phyloP scores from a whole-genome alignment of 192 early-diverging fungal genomes.

The Gryganskiella cystojenkinii region DNA sequence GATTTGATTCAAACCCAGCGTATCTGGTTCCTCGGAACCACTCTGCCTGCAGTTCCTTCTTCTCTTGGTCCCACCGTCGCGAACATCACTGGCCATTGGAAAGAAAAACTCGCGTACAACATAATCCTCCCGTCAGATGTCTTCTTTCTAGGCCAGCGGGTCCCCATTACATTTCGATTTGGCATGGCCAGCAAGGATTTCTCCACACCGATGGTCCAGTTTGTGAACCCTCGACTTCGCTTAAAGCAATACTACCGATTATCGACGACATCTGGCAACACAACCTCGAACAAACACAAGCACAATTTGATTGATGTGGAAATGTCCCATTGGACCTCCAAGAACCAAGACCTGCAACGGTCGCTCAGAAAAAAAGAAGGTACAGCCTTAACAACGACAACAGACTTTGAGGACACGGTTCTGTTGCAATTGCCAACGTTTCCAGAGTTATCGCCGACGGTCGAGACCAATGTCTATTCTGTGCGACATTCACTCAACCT shows the following conservation, averaged over 20 bases:
- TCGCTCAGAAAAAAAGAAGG: no score
- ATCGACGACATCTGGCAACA: background rate
- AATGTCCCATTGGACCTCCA: constrained; percentile 19
- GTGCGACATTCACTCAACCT: constrained; percentile 23
- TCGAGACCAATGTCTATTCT: constrained; percentile 5
- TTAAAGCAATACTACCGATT: constrained; percentile 19
- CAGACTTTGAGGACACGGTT: constrained; percentile 6
- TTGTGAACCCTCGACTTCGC: background rate
- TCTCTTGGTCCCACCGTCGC: background rate
- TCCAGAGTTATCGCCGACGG: constrained; percentile 2
- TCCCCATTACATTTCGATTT: constrained; percentile 11
- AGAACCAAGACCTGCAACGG: background rate
- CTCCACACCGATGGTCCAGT: background rate
- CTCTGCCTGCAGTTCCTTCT: background rate
- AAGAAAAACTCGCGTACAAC: constrained; percentile 1
- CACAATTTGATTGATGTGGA: constrained; percentile 2
- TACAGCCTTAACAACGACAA: no score
- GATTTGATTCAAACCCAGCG: constrained; percentile 4
- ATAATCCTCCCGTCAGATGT: constrained; percentile 15
- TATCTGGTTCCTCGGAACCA: constrained; percentile 18
- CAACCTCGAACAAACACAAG: background rate
- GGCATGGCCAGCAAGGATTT: no score
- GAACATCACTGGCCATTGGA: background rate
- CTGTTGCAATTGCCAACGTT: constrained; percentile 10
- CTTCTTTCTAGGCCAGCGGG: constrained; percentile 5